Evolutionary conservation across 192 early-diverging fungal genomes (phyloP).

Genomic region (Ambispora gerdemannii): DNA sequence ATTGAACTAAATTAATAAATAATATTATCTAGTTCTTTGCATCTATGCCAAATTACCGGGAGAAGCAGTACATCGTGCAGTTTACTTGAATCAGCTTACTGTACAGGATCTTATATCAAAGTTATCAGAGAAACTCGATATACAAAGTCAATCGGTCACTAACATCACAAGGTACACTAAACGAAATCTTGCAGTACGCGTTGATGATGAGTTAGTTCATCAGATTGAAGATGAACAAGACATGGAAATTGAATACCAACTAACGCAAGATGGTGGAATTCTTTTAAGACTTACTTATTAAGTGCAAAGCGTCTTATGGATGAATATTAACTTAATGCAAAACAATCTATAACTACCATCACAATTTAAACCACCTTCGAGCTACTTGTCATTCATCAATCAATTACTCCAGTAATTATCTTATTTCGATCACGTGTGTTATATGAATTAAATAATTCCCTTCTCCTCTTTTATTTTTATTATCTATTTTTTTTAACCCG

Average conservation of each 20-base stretch:
- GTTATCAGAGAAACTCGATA: conserved; percentile 50
- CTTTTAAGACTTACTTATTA: conserved; percentile 48
- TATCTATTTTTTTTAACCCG: too few relatives aligned
- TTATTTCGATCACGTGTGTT: too few relatives aligned
- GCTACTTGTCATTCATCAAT: too few relatives aligned
- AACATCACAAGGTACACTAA: conserved; percentile 48
- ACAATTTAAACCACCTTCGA: too few relatives aligned
- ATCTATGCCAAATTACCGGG: conserved; percentile 56
- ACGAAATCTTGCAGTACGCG: conserved; percentile 48
- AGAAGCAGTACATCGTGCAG: conserved; percentile 54
- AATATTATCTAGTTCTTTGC: conserved; percentile 45
- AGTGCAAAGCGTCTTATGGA: too few relatives aligned
- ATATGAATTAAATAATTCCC: too few relatives aligned
- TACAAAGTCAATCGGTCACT: conserved; percentile 38
- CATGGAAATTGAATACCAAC: conserved; percentile 54
- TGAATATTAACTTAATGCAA: too few relatives aligned
- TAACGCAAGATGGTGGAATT: conserved; percentile 41
- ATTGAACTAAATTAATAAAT: too few relatives aligned
- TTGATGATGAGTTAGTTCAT: conserved; percentile 57
- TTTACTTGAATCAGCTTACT: conserved; percentile 61
- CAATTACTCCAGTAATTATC: too few relatives aligned
- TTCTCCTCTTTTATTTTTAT: too few relatives aligned
- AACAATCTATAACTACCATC: too few relatives aligned
- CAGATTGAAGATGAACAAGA: conserved; percentile 64
- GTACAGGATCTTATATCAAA: conserved; percentile 51